Evolutionary conservation across 1,284 basidiomycete genomes (phyloP), one percentile per base, ranked within the genome.

Genomic region (Pascua sp.): DNA sequence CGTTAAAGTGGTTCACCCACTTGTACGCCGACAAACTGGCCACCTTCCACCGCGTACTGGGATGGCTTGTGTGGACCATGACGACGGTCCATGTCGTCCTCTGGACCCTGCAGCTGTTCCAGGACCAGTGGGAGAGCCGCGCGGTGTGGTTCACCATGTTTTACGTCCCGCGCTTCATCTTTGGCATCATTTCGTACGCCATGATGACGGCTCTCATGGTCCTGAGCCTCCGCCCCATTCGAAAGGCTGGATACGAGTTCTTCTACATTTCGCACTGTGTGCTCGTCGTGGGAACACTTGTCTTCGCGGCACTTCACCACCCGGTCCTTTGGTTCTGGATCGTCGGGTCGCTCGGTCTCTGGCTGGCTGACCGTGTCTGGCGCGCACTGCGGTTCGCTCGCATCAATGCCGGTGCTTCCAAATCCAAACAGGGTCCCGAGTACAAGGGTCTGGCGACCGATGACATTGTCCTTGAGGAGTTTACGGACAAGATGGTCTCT

Each of bases 1-100:
- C 89, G n/a, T 79, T 87, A 24, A 83, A 85, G 0, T 83, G 83
- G 60, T 80, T 87, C 58, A 83, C 85, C 24, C 84, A 88, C 52
- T 74, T 90, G 39, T 83, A 86, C 64, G 87, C 88, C 65, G 90
- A 93, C 78, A 89, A 90, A 67, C 83, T 91, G 18, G 79, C 83
- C 5, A 82, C 84, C 71, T 77, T 90, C 11, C 89, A 90, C 77
- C 83, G 84, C 44, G 88, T 85, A 82, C 79, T 83, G 5, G 91
- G 87, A 4, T 80, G 88, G 54, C 77, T 92, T 42, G 81, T 91
- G 40, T 93, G 86, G 84, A 73, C 85, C 49, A 77, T 90, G 56
- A 84, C 84, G 11, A 78, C 84, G 0, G 70, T 86, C 1, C 90
- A 93, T 72, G 85, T 87, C 42, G 80, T 78, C 8, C 78, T 89